Base-by-base conservation (phyloP, 2,329 filamentous ascomycete genomes). In the Zasmidium angulare region DNA sequence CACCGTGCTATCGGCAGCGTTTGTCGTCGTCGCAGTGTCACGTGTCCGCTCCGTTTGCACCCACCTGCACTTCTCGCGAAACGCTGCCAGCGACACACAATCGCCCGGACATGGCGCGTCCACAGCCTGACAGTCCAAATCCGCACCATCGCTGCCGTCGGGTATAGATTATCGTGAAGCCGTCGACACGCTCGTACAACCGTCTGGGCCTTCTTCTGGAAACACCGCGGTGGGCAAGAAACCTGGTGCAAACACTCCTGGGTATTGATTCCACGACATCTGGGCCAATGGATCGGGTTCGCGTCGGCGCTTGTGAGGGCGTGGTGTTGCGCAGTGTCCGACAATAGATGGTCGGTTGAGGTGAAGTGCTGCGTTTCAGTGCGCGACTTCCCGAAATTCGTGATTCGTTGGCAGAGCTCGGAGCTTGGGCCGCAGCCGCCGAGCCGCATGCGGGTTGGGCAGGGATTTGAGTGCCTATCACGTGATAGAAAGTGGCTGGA, bases 131-230 rank as follows among this genome's bases (percentile, higher is more conserved):
- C 47, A 36, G 24, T 22, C 50, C 48, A 53, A 53, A 48, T 50
- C 56, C 46, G 55, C 36, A 53, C 50, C 53, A 49, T 60, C 36
- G 54, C 6, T 36, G 56, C 43, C 19, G 63, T 66, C 54, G 52
- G 59, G 59, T 54, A 59, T 60, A 61, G 22, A 63, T 55, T 63
- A 53, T 59, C 56, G 54, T 48, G 29, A 40, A 46, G 61, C 57
- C 51, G 46, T 65, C 59, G 61, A 65, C 50, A 56, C 61, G 63
- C 61, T 52, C 56, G 63, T 61, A 61, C 57, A 53, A 65, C 56
- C 58, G 58, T 57, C 31, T 50, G 49, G 56, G 20, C 48, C 55
- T 52, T 49, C 46, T 55, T 59, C 55, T 49, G 50, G 61, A 58
- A 59, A 63, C 61, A 56, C 50, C 26, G 53, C 43, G 55, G 47